Conservation (phyloP, 2,329 filamentous ascomycete genomes). For the Clarireedia hainanense region DNA sequence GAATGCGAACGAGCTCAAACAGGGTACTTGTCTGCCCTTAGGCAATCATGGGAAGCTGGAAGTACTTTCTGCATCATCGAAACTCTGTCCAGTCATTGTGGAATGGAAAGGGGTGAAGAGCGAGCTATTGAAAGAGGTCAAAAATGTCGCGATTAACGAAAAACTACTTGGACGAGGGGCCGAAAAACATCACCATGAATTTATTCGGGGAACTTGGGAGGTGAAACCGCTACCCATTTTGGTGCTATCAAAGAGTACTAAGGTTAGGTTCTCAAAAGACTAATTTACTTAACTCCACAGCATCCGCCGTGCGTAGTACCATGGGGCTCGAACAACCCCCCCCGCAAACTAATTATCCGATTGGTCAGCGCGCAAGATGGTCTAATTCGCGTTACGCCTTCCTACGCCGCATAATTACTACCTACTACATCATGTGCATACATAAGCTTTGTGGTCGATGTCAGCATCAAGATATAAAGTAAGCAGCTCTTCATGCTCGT, state of each 20-base stretch:
- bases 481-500: no score
- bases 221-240: slow-evolving; percentile 9
- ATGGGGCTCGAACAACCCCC: no score
- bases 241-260: slow-evolving; percentile 7
- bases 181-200: slow-evolving; percentile 10
- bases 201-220: slow-evolving; percentile 7
- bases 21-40: background rate
- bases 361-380: no score
- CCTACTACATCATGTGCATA: no score
- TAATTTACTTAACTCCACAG: background rate
- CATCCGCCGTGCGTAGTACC: no score
- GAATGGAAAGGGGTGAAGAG: background rate
- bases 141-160: slow-evolving; percentile 9
- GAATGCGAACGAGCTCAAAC: background rate
- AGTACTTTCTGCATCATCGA: background rate
- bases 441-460: no score
- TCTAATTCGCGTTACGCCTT: no score
- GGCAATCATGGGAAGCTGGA: background rate
- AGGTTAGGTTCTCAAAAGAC: slow-evolving; percentile 12
- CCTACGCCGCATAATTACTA: no score
- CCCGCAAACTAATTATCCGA: no score
- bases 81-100: background rate
- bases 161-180: slow-evolving; percentile 1
- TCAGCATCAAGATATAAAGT: no score
- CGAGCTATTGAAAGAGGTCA: slow-evolving; percentile 4